These are phyloP conservation scores for Annulohypoxylon stygium DNA, from an alignment of 495 filamentous ascomycete genomes.

Conservation along the genomic window DNA sequence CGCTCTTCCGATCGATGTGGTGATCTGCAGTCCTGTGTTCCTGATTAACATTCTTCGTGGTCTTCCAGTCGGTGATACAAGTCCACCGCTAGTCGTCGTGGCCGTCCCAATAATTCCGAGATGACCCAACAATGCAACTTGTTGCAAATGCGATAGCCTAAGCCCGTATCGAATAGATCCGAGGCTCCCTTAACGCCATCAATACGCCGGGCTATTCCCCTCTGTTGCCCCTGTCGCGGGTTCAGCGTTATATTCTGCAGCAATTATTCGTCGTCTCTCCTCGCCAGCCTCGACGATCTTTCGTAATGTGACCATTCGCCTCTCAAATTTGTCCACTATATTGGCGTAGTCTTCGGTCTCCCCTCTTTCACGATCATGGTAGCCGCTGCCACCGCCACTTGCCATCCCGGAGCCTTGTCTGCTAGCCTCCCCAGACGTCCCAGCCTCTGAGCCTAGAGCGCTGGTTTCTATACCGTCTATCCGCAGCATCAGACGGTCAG, in stretches of 20 bases:
- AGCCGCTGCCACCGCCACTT: constrained; percentile 51
- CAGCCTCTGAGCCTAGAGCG: constrained; percentile 44
- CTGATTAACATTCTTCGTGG: constrained; percentile 36
- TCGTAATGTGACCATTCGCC: constrained; percentile 68
- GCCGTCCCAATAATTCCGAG: constrained; percentile 21
- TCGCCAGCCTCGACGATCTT: constrained; percentile 62
- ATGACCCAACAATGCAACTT: constrained; percentile 15
- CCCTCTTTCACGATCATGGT: constrained; percentile 52
- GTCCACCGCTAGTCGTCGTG: constrained; percentile 16
- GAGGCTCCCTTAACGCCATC: not conserved
- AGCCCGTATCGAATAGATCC: constrained; percentile 11
- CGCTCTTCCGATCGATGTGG: constrained; percentile 19
- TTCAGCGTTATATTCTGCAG: constrained; percentile 15
- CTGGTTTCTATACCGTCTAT: constrained; percentile 70
- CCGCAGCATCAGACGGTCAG: constrained; percentile 71
- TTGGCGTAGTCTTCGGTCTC: constrained; percentile 60
- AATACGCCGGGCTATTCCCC: constrained; percentile 3
- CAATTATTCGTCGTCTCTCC: constrained; percentile 52
- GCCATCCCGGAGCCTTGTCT: constrained; percentile 49
- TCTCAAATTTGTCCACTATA: constrained; percentile 77
- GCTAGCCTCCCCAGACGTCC: constrained; percentile 43
- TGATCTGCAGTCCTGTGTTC: constrained; percentile 41
- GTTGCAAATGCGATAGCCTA: constrained; percentile 3
- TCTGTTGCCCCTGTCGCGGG: constrained; percentile 16
- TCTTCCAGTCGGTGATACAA: constrained; percentile 16